A percentile compares a stretch with the other conserved stretches of the same genome.
These are phyloP conservation scores for Ehretia macrophylla DNA, from an alignment of 257 asterid species.

Conservation along the genomic window DNA sequence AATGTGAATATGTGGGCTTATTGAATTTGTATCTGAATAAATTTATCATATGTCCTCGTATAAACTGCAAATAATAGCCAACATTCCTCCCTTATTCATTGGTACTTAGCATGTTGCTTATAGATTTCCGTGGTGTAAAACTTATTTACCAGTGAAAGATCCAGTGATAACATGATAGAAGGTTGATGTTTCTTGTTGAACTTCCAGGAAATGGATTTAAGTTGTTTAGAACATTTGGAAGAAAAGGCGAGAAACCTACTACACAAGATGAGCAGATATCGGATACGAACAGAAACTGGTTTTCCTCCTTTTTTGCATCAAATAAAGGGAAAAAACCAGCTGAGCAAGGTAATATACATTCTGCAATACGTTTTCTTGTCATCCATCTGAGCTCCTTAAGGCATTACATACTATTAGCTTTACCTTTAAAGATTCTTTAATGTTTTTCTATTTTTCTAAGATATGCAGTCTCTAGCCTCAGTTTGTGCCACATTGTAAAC, in stretches of 20 bases:
- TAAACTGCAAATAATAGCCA: too few relatives aligned
- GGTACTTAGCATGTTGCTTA: too few relatives aligned
- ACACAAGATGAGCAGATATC: conserved; percentile 33
- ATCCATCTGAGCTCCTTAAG: too few relatives aligned
- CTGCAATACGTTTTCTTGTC: conserved; percentile 7
- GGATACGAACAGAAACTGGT: conserved; percentile 45
- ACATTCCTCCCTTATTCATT: too few relatives aligned
- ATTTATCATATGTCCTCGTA: too few relatives aligned
- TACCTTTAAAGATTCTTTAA: too few relatives aligned
- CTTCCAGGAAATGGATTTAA: conserved; percentile 61
- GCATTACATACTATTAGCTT: too few relatives aligned
- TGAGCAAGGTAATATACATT: conserved; percentile 45
- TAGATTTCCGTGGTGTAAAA: neutral
- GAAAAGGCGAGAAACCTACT: conserved; percentile 28
- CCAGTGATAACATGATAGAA: neutral
- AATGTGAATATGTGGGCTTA: too few relatives aligned
- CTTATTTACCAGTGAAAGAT: neutral
- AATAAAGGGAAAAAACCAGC: conserved; percentile 34
- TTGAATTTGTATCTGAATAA: too few relatives aligned
- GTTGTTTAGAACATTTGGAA: conserved; percentile 37
- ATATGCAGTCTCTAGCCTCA: too few relatives aligned
- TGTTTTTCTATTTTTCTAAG: too few relatives aligned
- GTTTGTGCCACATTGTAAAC: too few relatives aligned
- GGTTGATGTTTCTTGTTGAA: conserved; percentile 5
- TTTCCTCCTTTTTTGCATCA: conserved; percentile 42